Conservation (phyloP, 179 eudicot genomes). For the Silene coronaria region DNA sequence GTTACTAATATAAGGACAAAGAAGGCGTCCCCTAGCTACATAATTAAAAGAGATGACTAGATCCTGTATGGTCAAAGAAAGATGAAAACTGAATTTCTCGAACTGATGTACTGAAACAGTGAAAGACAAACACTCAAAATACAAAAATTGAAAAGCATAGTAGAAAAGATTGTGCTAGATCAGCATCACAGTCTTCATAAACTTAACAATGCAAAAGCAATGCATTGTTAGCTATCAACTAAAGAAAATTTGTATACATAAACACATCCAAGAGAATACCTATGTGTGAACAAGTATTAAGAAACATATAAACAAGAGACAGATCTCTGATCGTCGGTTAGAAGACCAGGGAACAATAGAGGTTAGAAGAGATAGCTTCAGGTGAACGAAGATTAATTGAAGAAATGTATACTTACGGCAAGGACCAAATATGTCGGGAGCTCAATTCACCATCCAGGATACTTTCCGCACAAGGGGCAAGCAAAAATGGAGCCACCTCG, state of each 20-base stretch:
- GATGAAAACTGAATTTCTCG: not conserved
- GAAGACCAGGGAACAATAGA: not conserved
- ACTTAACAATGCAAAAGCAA: not conserved
- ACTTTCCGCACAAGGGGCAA: constrained; percentile 40
- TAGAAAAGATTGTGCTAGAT: not conserved
- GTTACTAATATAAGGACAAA: not conserved
- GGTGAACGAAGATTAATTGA: not conserved
- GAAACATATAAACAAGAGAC: not conserved
- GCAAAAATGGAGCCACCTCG: constrained; percentile 80
- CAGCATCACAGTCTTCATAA: not conserved
- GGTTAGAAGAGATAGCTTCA: not conserved
- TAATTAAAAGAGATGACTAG: not conserved
- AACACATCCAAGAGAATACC: not conserved
- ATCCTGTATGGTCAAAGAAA: not conserved
- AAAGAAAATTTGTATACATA: not conserved
- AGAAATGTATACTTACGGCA: constrained; percentile 62
- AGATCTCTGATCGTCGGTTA: not conserved
- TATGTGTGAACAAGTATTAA: not conserved
- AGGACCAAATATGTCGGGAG: constrained; percentile 65
- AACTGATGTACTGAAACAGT: not conserved
- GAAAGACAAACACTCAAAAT: not conserved
- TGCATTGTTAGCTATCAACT: not conserved
- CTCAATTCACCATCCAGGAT: constrained; percentile 32
- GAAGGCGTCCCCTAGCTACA: not conserved
- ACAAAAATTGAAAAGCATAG: not conserved